Percentiles rank a stretch among this genome's conserved stretches.
These are phyloP conservation scores for Globisporangium paddicum DNA, from an alignment of 352 stramenopile genomes.

Conservation along the genomic window DNA sequence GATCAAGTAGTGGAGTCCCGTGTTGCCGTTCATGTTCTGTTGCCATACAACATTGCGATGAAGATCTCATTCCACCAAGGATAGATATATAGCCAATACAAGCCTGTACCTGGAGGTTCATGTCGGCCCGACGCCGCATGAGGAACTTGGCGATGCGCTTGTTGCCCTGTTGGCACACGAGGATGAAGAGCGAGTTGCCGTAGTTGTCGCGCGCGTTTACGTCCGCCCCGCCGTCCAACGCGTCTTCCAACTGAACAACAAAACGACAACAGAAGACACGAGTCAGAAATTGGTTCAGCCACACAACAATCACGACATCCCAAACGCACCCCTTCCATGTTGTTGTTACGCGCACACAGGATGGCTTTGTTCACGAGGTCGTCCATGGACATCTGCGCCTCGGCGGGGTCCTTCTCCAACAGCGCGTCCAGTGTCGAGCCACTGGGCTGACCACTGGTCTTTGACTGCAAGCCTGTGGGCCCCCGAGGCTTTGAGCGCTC, in stretches of 20 bases:
- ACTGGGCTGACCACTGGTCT: background rate
- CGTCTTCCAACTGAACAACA: conserved; percentile 75
- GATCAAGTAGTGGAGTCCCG: conserved; percentile 93
- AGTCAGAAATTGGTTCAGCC: background rate
- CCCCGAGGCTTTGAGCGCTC: conserved; percentile 9
- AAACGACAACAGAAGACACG: no score
- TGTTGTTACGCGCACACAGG: conserved; percentile 76
- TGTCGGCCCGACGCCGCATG: conserved; percentile 87
- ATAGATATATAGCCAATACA: no score
- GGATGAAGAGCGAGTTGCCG: conserved; percentile 94
- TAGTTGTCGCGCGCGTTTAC: conserved; percentile 91
- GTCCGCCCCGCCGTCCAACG: conserved; percentile 86
- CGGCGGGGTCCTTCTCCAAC: conserved; percentile 35
- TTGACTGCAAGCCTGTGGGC: background rate
- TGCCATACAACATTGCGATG: background rate
- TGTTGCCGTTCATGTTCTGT: conserved; percentile 94
- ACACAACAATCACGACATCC: background rate
- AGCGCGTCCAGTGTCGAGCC: conserved; percentile 37
- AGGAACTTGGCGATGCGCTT: conserved; percentile 95
- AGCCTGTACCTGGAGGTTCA: conserved; percentile 81
- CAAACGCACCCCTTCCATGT: conserved; percentile 57
- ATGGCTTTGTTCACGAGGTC: conserved; percentile 44
- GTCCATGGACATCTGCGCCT: conserved; percentile 34
- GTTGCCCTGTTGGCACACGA: conserved; percentile 93
- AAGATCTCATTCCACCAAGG: background rate